Conservation (phyloP, 805 yeast species). For the Candida ipomoeae region DNA sequence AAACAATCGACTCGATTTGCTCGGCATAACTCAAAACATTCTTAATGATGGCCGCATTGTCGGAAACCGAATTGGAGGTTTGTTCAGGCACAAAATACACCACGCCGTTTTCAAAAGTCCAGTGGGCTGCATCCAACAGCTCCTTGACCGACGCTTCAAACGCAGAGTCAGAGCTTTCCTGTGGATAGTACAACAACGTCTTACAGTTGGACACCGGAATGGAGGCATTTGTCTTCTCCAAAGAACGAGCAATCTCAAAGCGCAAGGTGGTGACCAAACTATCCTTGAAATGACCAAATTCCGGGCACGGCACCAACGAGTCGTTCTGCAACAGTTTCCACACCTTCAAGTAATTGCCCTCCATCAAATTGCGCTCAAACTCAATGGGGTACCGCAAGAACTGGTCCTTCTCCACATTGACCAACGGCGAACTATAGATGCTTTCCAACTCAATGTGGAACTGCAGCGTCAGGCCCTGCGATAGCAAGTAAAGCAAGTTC, state of each 20-base stretch:
- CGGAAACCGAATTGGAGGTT: conserved; percentile 36
- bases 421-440: conserved; percentile 48
- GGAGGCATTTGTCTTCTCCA: conserved; percentile 70
- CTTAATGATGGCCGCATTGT: conserved; percentile 48
- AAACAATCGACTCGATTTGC: conserved; percentile 88
- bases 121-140: conserved; percentile 44
- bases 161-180: conserved; percentile 33
- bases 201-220: conserved; percentile 83
- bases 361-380: conserved; percentile 91
- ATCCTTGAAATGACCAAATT: conserved; percentile 73
- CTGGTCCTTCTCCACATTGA: conserved; percentile 59
- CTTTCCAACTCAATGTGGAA: conserved; percentile 88
- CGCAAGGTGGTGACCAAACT: conserved; percentile 77
- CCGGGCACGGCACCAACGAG: conserved; percentile 58
- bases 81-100: conserved; percentile 54
- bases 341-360: conserved; percentile 91
- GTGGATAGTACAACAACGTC: conserved; percentile 65
- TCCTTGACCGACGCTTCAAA: conserved; percentile 29
- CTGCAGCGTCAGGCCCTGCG: conserved; percentile 79
- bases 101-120: conserved; percentile 53
- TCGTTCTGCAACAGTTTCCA: conserved; percentile 68
- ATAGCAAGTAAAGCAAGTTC: conserved; percentile 68
- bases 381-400: conserved; percentile 80
- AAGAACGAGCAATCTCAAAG: conserved; percentile 77
- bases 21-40: conserved; percentile 83